A percentile compares a stretch with the other conserved stretches of the same genome.
These are phyloP conservation scores for Psilocybe tampanensis DNA, from an alignment of 768 basidiomycete genomes.

Conservation along the genomic window DNA sequence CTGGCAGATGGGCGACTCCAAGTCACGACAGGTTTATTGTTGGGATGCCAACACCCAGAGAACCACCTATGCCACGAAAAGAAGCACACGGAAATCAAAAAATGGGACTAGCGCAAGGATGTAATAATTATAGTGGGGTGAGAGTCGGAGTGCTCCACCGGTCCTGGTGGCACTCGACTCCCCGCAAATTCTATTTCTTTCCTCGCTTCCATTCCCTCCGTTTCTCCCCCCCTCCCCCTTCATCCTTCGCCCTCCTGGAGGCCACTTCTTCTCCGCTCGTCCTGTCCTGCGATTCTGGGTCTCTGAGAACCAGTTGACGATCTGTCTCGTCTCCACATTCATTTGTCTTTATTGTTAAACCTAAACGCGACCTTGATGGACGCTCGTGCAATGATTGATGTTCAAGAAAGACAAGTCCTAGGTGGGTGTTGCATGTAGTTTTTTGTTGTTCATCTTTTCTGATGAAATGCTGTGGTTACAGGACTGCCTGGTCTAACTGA, in stretches of 20 bases:
- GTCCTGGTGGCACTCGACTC: constrained; percentile 9
- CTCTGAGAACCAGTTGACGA: background rate
- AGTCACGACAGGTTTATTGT: constrained; percentile 7
- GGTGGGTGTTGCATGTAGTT: constrained; percentile 12
- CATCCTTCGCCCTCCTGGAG: background rate
- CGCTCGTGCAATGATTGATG: constrained; percentile 10
- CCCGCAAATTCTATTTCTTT: constrained; percentile 4
- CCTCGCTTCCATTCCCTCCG: constrained; percentile 3
- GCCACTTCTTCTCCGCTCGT: background rate
- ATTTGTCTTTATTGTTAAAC: constrained; percentile 4
- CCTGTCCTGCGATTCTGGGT: no score
- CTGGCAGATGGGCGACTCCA: background rate
- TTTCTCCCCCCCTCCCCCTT: background rate
- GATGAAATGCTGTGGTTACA: background rate
- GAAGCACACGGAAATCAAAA: constrained; percentile 1
- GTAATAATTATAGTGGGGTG: constrained; percentile 20
- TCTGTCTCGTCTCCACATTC: constrained; percentile 15
- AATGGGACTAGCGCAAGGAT: constrained; percentile 13
- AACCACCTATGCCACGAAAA: background rate
- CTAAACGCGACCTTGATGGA: constrained; percentile 27
- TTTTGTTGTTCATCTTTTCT: background rate
- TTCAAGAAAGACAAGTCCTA: constrained; percentile 19
- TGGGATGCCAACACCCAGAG: constrained; percentile 23
- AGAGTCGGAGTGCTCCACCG: constrained; percentile 9
- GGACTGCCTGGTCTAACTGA: constrained; percentile 5